Base-by-base conservation (phyloP, 345 rosid species). In the Erysimum cheiranthoides region DNA sequence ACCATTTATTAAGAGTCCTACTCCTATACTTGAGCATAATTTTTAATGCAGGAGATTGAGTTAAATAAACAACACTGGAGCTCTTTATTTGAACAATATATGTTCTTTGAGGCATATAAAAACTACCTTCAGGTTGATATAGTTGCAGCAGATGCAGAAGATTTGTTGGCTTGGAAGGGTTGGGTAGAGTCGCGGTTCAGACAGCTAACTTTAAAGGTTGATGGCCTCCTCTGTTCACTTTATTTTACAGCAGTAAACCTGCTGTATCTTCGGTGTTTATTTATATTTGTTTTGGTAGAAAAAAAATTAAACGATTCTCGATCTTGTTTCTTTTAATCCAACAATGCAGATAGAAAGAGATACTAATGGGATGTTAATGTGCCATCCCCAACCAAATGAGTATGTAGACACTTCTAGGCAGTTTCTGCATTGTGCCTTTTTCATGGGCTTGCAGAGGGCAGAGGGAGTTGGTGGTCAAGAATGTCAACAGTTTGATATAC, bases 181-280 rank as follows among this genome's bases (percentile, higher is more conserved):
- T 89, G 93, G 93, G 93, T 89, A 64, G 91, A 89, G 82, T 89
- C 91, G 10, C 89, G 91, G 79, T 84, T 89, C 75, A 83, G 93
- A 49, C 91, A 83, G 71, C 84, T 89, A 36, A 89, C 88, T n/a
- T 80, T 89, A 79, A 89, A 85, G 88, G 93, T 85, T 47, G 27
- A 31, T 32, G 61, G 34, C 36, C 17, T 25, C 67, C 34, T 74
- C 14, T 71, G 7, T 46, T 63, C 40, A 25, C 52, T 35, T 59
- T 58, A 57, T 62, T 27, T 71, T 46, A 38, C 61, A 2, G 68
- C 8, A 47, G 8, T 45, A 17, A 69, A 56, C 54, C 40, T 38
- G 61, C 7, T 39, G 5, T 17, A 34, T 64, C 42, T 71, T 56
- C 38, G 25, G 64, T 70, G 27, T 46, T 54, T 25, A 18, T 38